These are phyloP conservation scores for Verticillium dahliae DNA, from an alignment of 2,329 filamentous ascomycete species.

Conservation along the genomic window DNA sequence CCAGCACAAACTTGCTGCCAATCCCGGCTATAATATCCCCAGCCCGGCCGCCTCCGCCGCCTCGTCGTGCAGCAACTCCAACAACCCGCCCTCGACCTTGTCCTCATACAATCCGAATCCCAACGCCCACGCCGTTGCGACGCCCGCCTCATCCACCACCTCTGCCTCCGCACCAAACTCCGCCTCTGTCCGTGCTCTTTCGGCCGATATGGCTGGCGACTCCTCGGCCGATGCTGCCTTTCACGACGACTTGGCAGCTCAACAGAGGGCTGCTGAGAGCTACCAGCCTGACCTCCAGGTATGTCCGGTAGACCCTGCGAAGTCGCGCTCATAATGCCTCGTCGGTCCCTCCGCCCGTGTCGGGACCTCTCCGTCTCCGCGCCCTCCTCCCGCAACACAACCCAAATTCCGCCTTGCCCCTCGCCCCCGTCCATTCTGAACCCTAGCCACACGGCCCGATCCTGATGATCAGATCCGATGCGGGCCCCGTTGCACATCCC, in stretches of 20 bases:
- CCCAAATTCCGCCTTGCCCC: background rate
- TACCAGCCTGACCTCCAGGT: conserved; percentile 54
- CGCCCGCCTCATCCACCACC: conserved; percentile 2
- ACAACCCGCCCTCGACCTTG: background rate
- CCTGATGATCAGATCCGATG: background rate
- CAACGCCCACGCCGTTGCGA: conserved; percentile 6
- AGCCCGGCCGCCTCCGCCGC: conserved; percentile 2
- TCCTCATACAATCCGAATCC: conserved; percentile 5
- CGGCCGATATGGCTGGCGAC: conserved; percentile 28
- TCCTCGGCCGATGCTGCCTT: conserved; percentile 15
- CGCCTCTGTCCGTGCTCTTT: conserved; percentile 7
- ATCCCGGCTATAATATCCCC: background rate
- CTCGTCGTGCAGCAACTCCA: background rate
- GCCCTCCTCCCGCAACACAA: background rate
- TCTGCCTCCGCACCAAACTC: conserved; percentile 5
- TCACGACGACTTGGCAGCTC: conserved; percentile 43
- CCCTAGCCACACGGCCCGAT: conserved; percentile 1
- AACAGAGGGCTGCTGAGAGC: conserved; percentile 53
- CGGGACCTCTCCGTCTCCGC: background rate
- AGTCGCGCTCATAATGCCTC: background rate
- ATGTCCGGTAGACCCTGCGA: conserved; percentile 16
- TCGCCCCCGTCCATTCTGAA: background rate
- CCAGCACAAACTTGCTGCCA: background rate
- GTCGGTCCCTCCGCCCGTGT: background rate
- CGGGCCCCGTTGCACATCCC: background rate